Evolutionary conservation across 352 stramenopile species (phyloP).

Genomic region (Phytophthora hibernalis): DNA sequence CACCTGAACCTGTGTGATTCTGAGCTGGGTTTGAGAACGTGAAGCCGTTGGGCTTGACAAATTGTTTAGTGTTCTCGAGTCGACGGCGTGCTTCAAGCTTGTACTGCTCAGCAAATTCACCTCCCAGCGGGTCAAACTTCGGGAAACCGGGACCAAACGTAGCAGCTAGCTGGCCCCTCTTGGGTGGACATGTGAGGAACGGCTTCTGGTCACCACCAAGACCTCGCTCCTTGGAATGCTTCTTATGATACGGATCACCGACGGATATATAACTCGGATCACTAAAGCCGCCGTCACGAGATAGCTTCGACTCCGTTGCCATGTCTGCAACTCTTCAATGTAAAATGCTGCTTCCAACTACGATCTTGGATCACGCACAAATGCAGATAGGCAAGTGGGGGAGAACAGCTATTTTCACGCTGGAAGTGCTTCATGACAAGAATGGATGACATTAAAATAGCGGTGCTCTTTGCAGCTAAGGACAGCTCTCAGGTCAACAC

Average conservation of each 20-base stretch:
- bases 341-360: slow-evolving; percentile 8
- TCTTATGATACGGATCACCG: slow-evolving; percentile 63
- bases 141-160: slow-evolving; percentile 69
- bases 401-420: slow-evolving; percentile 29
- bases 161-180: slow-evolving; percentile 62
- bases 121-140: slow-evolving; percentile 69
- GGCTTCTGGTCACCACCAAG: slow-evolving; percentile 67
- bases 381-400: slow-evolving; percentile 1
- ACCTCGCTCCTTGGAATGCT: slow-evolving; percentile 57
- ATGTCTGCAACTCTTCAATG: slow-evolving; percentile 14
- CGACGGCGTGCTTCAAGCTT: slow-evolving; percentile 71
- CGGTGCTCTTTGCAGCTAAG: not conserved
- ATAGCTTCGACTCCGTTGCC: slow-evolving; percentile 47
- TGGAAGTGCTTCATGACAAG: slow-evolving; percentile 3
- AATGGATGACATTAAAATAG: slow-evolving; percentile 27
- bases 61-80: slow-evolving; percentile 77
- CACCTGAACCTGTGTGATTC: slow-evolving; percentile 65
- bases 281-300: slow-evolving; percentile 79
- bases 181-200: slow-evolving; percentile 77
- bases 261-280: slow-evolving; percentile 73
- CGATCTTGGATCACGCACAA: not conserved
- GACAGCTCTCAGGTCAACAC: not conserved
- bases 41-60: slow-evolving; percentile 76
- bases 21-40: slow-evolving; percentile 66
- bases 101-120: slow-evolving; percentile 75